These are phyloP conservation scores for Aspergillus quadricinctus DNA, from an alignment of 2,329 filamentous ascomycete species.

Conservation along the genomic window DNA sequence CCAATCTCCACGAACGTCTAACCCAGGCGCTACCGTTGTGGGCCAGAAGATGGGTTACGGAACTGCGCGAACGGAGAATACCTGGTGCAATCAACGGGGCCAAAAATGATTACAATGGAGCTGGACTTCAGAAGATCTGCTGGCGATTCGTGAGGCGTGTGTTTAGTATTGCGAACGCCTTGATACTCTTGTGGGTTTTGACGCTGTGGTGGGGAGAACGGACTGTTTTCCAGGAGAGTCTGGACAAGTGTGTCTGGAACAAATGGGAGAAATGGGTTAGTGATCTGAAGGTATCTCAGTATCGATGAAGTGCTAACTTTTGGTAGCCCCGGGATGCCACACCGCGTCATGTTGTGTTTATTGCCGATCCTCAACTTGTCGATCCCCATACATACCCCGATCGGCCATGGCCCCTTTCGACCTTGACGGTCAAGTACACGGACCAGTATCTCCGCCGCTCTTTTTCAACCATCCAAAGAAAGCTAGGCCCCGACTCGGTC, in stretches of 20 bases:
- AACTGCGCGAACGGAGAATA: conserved; percentile 7
- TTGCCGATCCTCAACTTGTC: conserved; percentile 88
- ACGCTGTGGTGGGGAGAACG: conserved; percentile 82
- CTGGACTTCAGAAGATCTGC: conserved; percentile 14
- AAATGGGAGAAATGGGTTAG: conserved; percentile 90
- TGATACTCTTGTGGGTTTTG: conserved; percentile 71
- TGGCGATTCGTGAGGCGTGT: conserved; percentile 13
- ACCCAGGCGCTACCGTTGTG: conserved; percentile 17
- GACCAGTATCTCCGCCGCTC: conserved; percentile 85
- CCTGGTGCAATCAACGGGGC: neutral
- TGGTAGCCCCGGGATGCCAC: conserved; percentile 67
- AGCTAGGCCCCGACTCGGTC: conserved; percentile 77
- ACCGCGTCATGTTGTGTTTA: conserved; percentile 78
- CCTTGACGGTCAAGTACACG: conserved; percentile 66
- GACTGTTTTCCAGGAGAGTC: conserved; percentile 66
- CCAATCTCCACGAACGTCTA: conserved; percentile 9
- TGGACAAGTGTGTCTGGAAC: conserved; percentile 73
- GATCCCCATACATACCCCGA: conserved; percentile 94
- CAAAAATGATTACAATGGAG: conserved; percentile 7
- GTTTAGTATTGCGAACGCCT: conserved; percentile 54
- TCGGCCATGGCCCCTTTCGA: conserved; percentile 68
- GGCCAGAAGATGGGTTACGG: conserved; percentile 20
- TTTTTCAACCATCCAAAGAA: conserved; percentile 71
- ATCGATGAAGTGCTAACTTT: conserved; percentile 5
- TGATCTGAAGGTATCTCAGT: conserved; percentile 1